Base-by-base conservation (phyloP, 2,329 filamentous ascomycete genomes). In the Pseudocercospora musae region DNA sequence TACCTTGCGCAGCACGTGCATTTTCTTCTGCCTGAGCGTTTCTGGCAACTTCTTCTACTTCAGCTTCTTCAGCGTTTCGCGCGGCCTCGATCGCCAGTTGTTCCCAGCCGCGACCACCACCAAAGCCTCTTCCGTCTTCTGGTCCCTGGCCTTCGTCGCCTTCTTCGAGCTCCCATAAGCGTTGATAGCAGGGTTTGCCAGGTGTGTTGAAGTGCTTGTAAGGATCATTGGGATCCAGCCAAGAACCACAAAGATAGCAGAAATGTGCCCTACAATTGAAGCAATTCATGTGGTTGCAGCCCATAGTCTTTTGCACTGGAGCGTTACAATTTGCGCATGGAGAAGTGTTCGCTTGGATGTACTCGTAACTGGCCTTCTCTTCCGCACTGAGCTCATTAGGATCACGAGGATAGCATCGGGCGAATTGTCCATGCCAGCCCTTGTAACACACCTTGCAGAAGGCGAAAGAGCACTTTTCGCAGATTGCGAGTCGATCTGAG, bases 271-370 rank as follows among this genome's bases (percentile, higher is more conserved):
- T 83, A 80, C 95, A 99, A 66, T 91, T 88, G 75, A 89, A 91
- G 78, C 94, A 97, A 55, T 89, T 90, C 92, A 98, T 98, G 77
- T 97, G 93, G 76, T 97, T 97, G 81, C 95, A 99, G 42, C 95
- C 95, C 72, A 91, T 87, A 1, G 89, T 91, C 81, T 99, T 99
- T 74, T 96, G 91, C 21, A 89, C 89, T 0, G 91, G 91, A 0
- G 89, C 88, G 29, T 83, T 86, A 78, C 95, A 99, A 3, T 92
- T 94, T 10, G 95, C 93, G 73, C 95, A 99, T 1, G 90, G 87
- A 10, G 92, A 92, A 0, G 93, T 96, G 78, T 96, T 88, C 65
- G 86, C 78, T 54, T 85, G 82, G 69, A 99, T 82, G 74, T 96
- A 99, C 62, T 95, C 90, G 66, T 95, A 82, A 2, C 91, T 92